Conservation (phyloP, 768 basidiomycete genomes). For the Asterophora parasitica region DNA sequence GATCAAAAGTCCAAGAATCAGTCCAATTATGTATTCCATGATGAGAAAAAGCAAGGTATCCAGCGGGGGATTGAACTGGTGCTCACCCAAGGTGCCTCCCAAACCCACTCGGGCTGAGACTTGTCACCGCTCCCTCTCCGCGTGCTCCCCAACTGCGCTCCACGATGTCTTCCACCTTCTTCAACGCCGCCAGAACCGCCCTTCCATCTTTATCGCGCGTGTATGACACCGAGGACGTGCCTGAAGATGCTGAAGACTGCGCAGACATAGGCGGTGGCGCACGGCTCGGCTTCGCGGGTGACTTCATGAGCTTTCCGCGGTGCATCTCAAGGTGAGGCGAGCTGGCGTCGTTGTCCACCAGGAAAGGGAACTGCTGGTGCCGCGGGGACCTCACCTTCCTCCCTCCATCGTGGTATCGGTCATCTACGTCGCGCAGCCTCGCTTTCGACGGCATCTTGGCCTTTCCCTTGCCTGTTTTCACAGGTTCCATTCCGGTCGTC, state of each 20-base stretch:
- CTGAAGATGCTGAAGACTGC: conserved; percentile 3
- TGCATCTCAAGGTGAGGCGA: conserved; percentile 13
- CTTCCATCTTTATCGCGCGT: conserved; percentile 5
- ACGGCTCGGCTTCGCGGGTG: not conserved
- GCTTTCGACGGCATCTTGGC: not conserved
- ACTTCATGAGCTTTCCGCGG: conserved; percentile 10
- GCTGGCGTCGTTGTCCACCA: conserved; percentile 4
- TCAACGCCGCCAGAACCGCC: conserved; percentile 22
- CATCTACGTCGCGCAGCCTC: not conserved
- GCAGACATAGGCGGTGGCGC: conserved; percentile 7
- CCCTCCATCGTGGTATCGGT: not conserved
- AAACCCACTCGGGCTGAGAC: conserved; percentile 21
- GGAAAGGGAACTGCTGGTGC: conserved; percentile 5
- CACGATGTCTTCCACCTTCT: conserved; percentile 32
- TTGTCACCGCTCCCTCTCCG: conserved; percentile 14
- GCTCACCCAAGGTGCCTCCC: conserved; percentile 10
- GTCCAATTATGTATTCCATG: too few relatives aligned
- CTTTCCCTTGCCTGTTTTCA: not conserved
- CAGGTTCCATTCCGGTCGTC: not conserved
- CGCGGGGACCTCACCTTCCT: conserved; percentile 3
- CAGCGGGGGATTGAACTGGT: too few relatives aligned
- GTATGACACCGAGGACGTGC: conserved; percentile 1
- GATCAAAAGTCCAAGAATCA: too few relatives aligned
- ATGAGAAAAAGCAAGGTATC: too few relatives aligned
- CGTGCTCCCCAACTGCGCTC: conserved; percentile 30